Conservation (phyloP, 352 stramenopile species). For the Globisporangium barbulae region DNA sequence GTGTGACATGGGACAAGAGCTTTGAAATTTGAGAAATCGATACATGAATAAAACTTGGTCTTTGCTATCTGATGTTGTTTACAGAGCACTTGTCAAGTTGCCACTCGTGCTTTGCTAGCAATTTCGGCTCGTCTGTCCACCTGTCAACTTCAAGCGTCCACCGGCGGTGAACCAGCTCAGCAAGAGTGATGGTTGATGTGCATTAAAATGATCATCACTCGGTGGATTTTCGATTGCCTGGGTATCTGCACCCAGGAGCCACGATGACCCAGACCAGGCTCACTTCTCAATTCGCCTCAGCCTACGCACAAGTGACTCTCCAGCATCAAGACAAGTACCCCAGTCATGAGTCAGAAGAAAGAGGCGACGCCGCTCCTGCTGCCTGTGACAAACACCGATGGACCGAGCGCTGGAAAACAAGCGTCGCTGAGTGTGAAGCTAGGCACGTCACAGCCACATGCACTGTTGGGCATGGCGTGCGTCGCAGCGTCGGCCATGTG, state of each 20-base stretch:
- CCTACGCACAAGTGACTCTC: neutral
- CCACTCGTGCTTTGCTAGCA: no score
- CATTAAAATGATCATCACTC: neutral
- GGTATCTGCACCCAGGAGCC: neutral
- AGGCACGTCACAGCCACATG: conserved; percentile 34
- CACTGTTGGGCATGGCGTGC: conserved; percentile 54
- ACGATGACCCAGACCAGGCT: neutral
- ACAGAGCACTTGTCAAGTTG: no score
- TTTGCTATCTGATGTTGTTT: no score
- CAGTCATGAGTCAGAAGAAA: conserved; percentile 1
- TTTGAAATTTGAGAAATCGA: no score
- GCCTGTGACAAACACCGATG: conserved; percentile 16
- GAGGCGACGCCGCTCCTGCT: conserved; percentile 27
- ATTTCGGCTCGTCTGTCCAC: no score
- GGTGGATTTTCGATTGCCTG: neutral
- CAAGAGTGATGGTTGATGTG: neutral
- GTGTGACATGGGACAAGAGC: no score
- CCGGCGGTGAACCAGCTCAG: neutral
- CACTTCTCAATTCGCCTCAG: neutral
- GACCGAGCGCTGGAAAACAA: conserved; percentile 1
- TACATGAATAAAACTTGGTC: no score
- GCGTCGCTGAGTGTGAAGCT: conserved; percentile 15
- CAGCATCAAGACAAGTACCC: neutral
- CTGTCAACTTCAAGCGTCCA: no score
- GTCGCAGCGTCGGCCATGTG: conserved; percentile 73